Conservation (phyloP, 371 early-diverging fungal genomes). For the Umbelopsis sp. region DNA sequence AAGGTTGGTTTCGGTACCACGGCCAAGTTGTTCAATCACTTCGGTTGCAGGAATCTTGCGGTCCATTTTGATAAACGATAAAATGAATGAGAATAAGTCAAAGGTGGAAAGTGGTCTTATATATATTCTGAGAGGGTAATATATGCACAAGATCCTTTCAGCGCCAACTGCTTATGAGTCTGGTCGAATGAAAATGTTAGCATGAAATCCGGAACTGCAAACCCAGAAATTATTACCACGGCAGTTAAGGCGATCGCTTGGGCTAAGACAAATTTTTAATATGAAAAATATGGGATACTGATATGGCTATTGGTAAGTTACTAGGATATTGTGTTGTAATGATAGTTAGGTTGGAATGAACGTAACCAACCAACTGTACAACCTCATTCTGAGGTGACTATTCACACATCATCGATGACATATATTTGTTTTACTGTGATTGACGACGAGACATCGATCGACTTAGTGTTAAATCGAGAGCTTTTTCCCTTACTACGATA, state of each 20-base stretch:
- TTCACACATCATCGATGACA: too few species aligned
- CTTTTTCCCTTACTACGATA: slow-evolving; percentile 32
- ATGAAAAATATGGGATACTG: too few species aligned
- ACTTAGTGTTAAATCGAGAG: slow-evolving; percentile 25
- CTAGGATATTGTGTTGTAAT: too few species aligned
- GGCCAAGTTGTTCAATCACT: slow-evolving; percentile 16
- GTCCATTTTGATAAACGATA: not conserved
- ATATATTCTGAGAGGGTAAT: not conserved
- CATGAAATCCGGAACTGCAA: not conserved
- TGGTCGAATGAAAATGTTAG: not conserved
- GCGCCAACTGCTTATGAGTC: not conserved
- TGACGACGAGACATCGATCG: slow-evolving; percentile 8
- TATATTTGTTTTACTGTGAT: not conserved
- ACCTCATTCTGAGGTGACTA: too few species aligned
- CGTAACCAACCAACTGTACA: not conserved
- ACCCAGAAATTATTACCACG: not conserved
- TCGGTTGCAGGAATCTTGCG: slow-evolving; percentile 6
- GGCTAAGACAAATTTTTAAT: too few species aligned
- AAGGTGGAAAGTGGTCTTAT: not conserved
- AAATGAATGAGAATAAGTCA: not conserved
- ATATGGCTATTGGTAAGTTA: too few species aligned
- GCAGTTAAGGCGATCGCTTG: too few species aligned
- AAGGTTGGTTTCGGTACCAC: not conserved
- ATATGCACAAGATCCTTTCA: not conserved
- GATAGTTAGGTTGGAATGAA: too few species aligned